phyloP scores from a whole-genome alignment of 176 grass and related monocot genomes.

The Triticum dicoccoides region DNA sequence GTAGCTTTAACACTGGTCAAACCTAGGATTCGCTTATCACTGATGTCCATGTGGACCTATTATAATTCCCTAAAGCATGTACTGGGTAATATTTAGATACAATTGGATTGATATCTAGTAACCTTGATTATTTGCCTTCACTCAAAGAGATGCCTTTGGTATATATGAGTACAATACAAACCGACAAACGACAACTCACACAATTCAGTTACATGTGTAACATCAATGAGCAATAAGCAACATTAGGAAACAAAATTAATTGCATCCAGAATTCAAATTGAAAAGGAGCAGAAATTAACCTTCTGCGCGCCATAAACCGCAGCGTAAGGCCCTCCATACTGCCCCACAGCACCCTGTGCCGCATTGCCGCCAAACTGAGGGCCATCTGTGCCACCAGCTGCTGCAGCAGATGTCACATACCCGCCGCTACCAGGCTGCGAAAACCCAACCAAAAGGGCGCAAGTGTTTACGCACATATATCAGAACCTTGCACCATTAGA shows the following conservation, averaged over 20 bases:
- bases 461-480: constrained; percentile 17
- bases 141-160: not conserved
- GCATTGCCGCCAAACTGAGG: constrained; percentile 30
- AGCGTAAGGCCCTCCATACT: constrained; percentile 49
- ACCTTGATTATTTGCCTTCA: not conserved
- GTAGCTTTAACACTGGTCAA: not conserved
- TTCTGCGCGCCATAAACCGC: constrained; percentile 42
- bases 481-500: constrained; percentile 3
- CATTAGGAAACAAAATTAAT: not conserved
- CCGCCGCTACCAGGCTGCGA: constrained; percentile 41
- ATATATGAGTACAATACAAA: not conserved
- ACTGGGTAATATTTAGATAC: not conserved
- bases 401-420: constrained; percentile 23
- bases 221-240: not conserved
- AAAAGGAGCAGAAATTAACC: constrained; percentile 21
- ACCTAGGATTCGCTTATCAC: not conserved
- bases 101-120: not conserved
- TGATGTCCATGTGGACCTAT: not conserved
- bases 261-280: not conserved
- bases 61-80: not conserved
- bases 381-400: constrained; percentile 8
- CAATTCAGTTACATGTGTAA: not conserved
- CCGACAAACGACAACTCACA: not conserved
- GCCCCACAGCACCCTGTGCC: constrained; percentile 21
- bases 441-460: constrained; percentile 3